Evolutionary conservation across 768 basidiomycete genomes (phyloP).

Genomic region (Hortiboletus flavorubellus): DNA sequence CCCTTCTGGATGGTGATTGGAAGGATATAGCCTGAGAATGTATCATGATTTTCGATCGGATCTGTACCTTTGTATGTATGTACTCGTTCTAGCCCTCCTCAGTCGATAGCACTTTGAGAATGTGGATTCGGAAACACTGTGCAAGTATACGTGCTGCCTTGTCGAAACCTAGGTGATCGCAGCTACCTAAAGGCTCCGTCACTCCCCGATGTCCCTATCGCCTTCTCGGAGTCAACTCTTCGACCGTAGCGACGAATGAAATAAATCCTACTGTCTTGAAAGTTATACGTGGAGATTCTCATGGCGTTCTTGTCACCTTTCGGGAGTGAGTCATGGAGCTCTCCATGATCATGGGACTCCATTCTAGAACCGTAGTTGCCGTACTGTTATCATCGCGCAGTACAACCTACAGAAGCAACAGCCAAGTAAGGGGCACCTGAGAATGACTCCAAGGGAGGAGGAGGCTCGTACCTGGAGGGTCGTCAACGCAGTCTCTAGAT

Average conservation of each 20-base stretch:
- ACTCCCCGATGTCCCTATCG: constrained; percentile 22
- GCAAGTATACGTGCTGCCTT: no score
- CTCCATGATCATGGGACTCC: constrained; percentile 40
- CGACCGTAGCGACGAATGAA: constrained; percentile 51
- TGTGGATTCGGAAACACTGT: background rate
- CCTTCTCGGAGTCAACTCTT: constrained; percentile 36
- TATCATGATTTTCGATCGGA: constrained; percentile 1
- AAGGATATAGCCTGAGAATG: constrained; percentile 36
- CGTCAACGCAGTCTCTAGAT: constrained; percentile 36
- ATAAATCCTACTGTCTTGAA: constrained; percentile 40
- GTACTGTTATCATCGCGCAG: constrained; percentile 46
- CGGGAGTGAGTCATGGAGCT: constrained; percentile 35
- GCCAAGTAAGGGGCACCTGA: background rate
- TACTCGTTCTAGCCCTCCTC: constrained; percentile 5
- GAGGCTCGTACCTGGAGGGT: constrained; percentile 40
- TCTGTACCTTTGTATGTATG: constrained; percentile 8
- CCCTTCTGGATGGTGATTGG: constrained; percentile 73
- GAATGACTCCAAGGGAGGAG: background rate
- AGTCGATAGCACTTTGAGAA: background rate
- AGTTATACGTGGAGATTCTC: constrained; percentile 35
- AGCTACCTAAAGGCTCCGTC: background rate
- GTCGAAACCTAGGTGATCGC: background rate
- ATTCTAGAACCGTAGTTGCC: constrained; percentile 43
- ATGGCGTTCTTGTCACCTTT: constrained; percentile 33
- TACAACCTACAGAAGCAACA: constrained; percentile 34